Evolutionary conservation across 2,329 filamentous ascomycete species (phyloP), one percentile per base, ranked within the genome.

Genomic region (Fragosphaeria purpurea): DNA sequence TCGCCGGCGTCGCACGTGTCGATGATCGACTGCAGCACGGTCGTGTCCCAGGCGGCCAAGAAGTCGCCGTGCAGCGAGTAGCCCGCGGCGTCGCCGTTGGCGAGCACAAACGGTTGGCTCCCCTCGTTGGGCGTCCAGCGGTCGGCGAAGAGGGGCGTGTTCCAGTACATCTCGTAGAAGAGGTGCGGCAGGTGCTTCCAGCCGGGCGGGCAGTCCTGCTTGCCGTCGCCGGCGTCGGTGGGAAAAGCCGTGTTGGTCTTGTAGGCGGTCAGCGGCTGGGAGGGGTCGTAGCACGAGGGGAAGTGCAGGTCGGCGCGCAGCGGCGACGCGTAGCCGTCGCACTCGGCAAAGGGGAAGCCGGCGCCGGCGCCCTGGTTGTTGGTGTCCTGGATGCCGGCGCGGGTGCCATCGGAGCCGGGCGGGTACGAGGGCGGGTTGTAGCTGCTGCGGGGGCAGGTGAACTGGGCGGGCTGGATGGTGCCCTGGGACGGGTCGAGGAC

Each of bases 61-160:
- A 89, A 88, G 65, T 89, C 85, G 45, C 74, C 83, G 65, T 88
- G 85, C 53, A 76, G 75, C 58, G 79, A 79, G 68, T 78, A 87
- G 50, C 85, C 85, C 9, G 85, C 86, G 22, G 73, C 70, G 51
- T 89, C 84, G 43, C 84, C 84, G 60, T 81, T 82, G 56, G 83
- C 70, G 42, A 86, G 76, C 49, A 87, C 79, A 59, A 87, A 87
- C 9, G 81, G 82, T 67, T 79, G 76, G 31, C 61, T 62, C 58
- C 75, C 77, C 53, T 73, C 70, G 56, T 74, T 69, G 44, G 70
- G 67, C n/a, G 70, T 69, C 77, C 77, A 81, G 60, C 73, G 71
- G 58, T 69, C 66, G 52, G 64, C 53, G 60, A 80, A 79, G 42
- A 65, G 61, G 43, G 70, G 71, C 3, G 78, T 81, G 63, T 80